phyloP scores from a whole-genome alignment of 495 filamentous ascomycete species.

The Penicillium roqueforti region DNA sequence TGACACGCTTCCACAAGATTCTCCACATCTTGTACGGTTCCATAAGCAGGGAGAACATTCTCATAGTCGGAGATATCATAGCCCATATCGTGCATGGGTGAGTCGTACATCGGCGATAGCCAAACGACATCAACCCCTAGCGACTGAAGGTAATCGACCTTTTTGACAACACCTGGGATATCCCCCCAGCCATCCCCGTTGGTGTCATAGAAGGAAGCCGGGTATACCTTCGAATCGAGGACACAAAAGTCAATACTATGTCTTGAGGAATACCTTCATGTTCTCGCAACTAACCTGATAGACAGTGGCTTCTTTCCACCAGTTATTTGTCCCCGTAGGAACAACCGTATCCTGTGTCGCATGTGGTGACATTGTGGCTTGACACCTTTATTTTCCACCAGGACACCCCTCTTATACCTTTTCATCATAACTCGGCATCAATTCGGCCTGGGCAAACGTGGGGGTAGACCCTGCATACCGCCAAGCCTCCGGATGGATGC shows the following conservation, averaged over 20 bases:
- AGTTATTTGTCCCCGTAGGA: constrained; percentile 25
- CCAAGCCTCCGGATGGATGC: constrained; percentile 4
- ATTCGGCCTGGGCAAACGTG: background rate
- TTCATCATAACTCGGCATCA: background rate
- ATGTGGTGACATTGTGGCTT: constrained; percentile 15
- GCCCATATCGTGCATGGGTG: constrained; percentile 49
- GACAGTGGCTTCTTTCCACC: constrained; percentile 42
- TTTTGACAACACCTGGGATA: constrained; percentile 52
- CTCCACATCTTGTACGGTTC: constrained; percentile 51
- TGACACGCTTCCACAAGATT: constrained; percentile 45
- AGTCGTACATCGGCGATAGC: constrained; percentile 48
- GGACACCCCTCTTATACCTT: background rate
- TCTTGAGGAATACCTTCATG: background rate
- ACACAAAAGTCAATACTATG: background rate
- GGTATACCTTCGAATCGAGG: constrained; percentile 7
- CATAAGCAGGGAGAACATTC: constrained; percentile 48
- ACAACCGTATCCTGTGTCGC: constrained; percentile 6
- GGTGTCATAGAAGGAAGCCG: constrained; percentile 47
- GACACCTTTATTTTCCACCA: background rate
- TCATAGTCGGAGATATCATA: constrained; percentile 58
- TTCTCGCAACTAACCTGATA: constrained; percentile 38
- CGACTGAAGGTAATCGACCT: constrained; percentile 48
- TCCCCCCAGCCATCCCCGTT: constrained; percentile 57
- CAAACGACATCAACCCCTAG: constrained; percentile 57
- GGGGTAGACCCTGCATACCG: background rate